Evolutionary conservation across 495 filamentous ascomycete species (phyloP).

Genomic region (Aspergillus heteromorphus): DNA sequence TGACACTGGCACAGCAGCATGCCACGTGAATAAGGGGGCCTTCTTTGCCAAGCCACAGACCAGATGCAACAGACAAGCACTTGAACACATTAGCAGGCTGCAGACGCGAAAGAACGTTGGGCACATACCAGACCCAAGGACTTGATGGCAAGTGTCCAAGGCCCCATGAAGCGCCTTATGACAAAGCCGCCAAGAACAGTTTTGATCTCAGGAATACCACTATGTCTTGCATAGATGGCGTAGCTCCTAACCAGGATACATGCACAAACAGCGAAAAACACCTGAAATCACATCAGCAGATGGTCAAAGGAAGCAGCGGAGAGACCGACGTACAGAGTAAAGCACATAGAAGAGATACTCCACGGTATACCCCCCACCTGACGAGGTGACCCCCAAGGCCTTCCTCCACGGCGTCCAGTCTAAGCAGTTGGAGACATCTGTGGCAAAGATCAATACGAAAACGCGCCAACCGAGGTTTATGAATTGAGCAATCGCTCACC

Average conservation of each 20-base stretch:
- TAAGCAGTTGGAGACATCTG: constrained; percentile 66
- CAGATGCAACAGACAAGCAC: constrained; percentile 92
- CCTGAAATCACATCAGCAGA: too few species aligned
- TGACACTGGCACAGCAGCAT: constrained; percentile 92
- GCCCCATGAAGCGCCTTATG: constrained; percentile 83
- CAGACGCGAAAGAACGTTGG: not conserved
- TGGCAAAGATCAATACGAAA: not conserved
- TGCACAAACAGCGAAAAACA: constrained; percentile 74
- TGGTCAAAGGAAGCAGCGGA: constrained; percentile 8
- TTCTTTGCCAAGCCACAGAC: constrained; percentile 98
- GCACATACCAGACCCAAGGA: constrained; percentile 80
- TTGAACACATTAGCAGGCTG: constrained; percentile 25
- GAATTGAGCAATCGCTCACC: constrained; percentile 32
- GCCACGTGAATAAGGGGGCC: constrained; percentile 95
- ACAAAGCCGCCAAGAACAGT: constrained; percentile 93
- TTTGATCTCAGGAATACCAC: constrained; percentile 97
- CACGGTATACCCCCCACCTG: constrained; percentile 66
- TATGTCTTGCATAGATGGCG: constrained; percentile 86
- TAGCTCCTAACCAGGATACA: constrained; percentile 76
- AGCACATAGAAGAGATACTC: constrained; percentile 83
- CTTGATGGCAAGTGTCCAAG: constrained; percentile 91
- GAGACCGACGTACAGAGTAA: constrained; percentile 58
- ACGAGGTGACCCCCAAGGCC: constrained; percentile 60
- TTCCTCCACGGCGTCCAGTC: constrained; percentile 84
- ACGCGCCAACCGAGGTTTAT: not conserved